Conservation (phyloP, 2,329 filamentous ascomycete species). For the Pseudocercospora pini-densiflorae region DNA sequence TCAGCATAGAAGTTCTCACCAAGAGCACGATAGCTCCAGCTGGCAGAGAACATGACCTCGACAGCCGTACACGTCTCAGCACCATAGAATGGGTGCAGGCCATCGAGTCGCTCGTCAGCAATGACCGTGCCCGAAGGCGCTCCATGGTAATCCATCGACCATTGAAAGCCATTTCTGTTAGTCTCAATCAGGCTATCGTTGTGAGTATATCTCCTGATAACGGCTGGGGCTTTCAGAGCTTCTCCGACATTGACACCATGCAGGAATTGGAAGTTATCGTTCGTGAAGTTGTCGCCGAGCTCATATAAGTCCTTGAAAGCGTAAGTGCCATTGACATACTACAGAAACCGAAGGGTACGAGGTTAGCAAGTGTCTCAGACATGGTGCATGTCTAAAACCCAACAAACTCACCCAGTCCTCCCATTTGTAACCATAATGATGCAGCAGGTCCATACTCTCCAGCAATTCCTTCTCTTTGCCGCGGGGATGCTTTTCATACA, state of each 20-base stretch:
- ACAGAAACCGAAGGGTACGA: too few species aligned
- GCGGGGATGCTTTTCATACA: conserved; percentile 51
- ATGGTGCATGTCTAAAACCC: too few species aligned
- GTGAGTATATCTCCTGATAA: conserved; percentile 50
- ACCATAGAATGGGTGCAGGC: conserved; percentile 48
- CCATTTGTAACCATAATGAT: conserved; percentile 42
- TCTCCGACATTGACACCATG: conserved; percentile 56
- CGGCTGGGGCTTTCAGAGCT: conserved; percentile 53
- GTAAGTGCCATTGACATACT: conserved; percentile 38
- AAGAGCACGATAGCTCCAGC: conserved; percentile 55
- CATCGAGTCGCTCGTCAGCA: conserved; percentile 55
- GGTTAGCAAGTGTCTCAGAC: too few species aligned
- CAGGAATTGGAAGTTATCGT: conserved; percentile 44
- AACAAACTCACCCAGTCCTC: too few species aligned
- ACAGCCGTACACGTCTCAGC: conserved; percentile 58
- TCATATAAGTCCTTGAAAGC: conserved; percentile 29
- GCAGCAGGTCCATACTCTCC: conserved; percentile 51
- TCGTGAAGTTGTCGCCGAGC: conserved; percentile 31
- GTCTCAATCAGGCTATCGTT: conserved; percentile 49
- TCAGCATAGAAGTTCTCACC: conserved; percentile 57
- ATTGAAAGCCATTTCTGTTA: conserved; percentile 50
- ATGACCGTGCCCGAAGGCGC: conserved; percentile 54
- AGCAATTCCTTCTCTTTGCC: conserved; percentile 43
- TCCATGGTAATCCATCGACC: conserved; percentile 55
- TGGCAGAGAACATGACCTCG: conserved; percentile 57